Evolutionary conservation across 495 filamentous ascomycete genomes (phyloP).

Genomic region (Neurospora sp.): DNA sequence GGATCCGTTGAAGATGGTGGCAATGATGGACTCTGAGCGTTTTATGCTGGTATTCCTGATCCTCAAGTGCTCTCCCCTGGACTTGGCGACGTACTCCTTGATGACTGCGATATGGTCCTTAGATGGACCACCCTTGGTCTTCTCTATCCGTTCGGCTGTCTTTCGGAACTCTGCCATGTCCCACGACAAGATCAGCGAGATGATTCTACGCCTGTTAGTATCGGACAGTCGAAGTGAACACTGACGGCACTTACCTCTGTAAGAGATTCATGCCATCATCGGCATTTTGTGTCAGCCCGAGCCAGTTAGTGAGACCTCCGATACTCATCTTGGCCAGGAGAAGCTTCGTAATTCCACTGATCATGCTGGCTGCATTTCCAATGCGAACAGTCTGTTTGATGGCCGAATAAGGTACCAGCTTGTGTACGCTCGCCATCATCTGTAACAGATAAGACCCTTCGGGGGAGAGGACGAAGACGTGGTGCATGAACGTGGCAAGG

Average conservation of each 20-base stretch:
- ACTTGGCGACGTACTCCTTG: slow-evolving; percentile 33
- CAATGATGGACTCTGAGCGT: slow-evolving; percentile 36
- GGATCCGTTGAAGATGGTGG: slow-evolving; percentile 34
- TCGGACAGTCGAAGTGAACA: background rate
- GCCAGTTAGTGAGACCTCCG: slow-evolving; percentile 53
- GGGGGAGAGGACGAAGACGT: slow-evolving; percentile 50
- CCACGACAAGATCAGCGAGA: slow-evolving; percentile 51
- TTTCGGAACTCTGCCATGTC: slow-evolving; percentile 49
- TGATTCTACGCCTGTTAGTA: slow-evolving; percentile 38
- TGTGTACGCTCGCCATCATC: slow-evolving; percentile 46
- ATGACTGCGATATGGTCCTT: slow-evolving; percentile 42
- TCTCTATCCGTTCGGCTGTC: slow-evolving; percentile 42
- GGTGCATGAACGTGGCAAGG: slow-evolving; percentile 53
- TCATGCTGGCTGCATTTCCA: slow-evolving; percentile 60
- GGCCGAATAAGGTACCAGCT: slow-evolving; percentile 48
- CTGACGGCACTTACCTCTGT: slow-evolving; percentile 39
- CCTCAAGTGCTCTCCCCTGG: slow-evolving; percentile 39
- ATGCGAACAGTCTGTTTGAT: slow-evolving; percentile 53
- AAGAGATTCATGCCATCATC: slow-evolving; percentile 62
- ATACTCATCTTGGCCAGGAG: slow-evolving; percentile 55
- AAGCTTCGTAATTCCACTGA: slow-evolving; percentile 52
- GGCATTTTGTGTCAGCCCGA: slow-evolving; percentile 46
- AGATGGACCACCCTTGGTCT: slow-evolving; percentile 32
- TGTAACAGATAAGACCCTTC: slow-evolving; percentile 53
- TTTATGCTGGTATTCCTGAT: slow-evolving; percentile 29